Conservation (phyloP, 148 eudicot species). For the Persicaria maculosa region DNA sequence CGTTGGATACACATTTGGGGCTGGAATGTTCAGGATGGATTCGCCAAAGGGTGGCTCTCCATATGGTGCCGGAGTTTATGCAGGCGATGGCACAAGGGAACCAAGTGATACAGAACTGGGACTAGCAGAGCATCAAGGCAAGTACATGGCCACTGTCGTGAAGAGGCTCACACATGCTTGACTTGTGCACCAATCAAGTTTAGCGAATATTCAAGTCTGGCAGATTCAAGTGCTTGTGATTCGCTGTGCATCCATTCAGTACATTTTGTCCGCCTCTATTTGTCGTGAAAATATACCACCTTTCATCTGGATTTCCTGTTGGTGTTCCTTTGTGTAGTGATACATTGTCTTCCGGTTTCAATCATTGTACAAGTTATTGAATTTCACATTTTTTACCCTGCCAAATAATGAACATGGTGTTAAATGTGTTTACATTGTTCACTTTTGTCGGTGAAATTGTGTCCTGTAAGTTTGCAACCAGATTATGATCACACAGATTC, state of each 20-base stretch:
- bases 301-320: slow-evolving; percentile 3
- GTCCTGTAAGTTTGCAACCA: neutral
- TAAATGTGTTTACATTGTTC: neutral
- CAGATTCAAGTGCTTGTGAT: neutral
- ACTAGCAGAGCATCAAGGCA: slow-evolving; percentile 88
- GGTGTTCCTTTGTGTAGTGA: slow-evolving; percentile 4
- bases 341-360: neutral
- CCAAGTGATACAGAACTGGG: slow-evolving; percentile 69
- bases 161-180: slow-evolving; percentile 55
- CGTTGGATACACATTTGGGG: slow-evolving; percentile 83
- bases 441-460: neutral
- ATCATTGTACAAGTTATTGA: neutral
- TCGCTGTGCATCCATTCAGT: slow-evolving; percentile 1
- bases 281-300: neutral
- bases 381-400: neutral
- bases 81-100: slow-evolving; percentile 79
- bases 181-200: slow-evolving; percentile 3
- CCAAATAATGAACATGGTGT: neutral
- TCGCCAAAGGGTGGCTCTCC: slow-evolving; percentile 76
- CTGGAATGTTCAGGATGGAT: slow-evolving; percentile 91
- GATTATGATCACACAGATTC: too few species aligned
- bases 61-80: slow-evolving; percentile 86
- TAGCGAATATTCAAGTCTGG: neutral
- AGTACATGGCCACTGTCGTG: slow-evolving; percentile 75
- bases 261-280: neutral